Evolutionary conservation across 352 stramenopile species (phyloP), one percentile per base, ranked within the genome.

Genomic region (Phytophthora multivora): DNA sequence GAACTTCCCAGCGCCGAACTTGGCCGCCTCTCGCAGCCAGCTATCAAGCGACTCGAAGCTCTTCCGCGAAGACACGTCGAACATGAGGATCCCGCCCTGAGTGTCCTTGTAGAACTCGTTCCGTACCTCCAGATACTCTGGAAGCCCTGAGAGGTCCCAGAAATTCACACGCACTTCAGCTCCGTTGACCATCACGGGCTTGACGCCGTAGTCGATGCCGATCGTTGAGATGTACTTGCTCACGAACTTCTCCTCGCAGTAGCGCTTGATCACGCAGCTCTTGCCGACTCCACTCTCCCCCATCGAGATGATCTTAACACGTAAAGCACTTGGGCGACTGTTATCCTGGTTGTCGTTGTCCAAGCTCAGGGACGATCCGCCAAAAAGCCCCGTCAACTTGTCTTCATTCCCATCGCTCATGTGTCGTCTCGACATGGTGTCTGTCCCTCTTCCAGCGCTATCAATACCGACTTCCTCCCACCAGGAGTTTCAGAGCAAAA

Each of bases 51-150:
- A 72, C 45, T 97, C 89, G 51, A 98, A 97, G 42, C 77, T 95
- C 39, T 80, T 75, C 43, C 81, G 73, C 0, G 72, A 84, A 7
- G 69, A 74, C n/a, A 96, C 73, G 51, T 97, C 88, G 61, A 91
- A 96, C 65, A 88, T 83, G 36, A 93, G 72, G 25, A 91, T 68
- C 0, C 68, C 83, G 46, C 83, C 82, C 63, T 93, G 75, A 2
- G 92, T 95, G 75, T 98, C 93, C 62, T 97, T 97, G 80, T 98
- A 98, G 61, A 99, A 98, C 77, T 99, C 96, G 66, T 99, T 99
- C 25, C 96, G 80, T 23, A 98, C 94, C 51, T 98, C 94, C 59
- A 97, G 85, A 67, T 98, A 98, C 52, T 97, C 94, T n/a, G 82
- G 73, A 59, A 93, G 76, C 0, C 95, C 96, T 18, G 79, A 96